Conservation (phyloP, 1,284 basidiomycete genomes). For the Exobasidium rhododendri region DNA sequence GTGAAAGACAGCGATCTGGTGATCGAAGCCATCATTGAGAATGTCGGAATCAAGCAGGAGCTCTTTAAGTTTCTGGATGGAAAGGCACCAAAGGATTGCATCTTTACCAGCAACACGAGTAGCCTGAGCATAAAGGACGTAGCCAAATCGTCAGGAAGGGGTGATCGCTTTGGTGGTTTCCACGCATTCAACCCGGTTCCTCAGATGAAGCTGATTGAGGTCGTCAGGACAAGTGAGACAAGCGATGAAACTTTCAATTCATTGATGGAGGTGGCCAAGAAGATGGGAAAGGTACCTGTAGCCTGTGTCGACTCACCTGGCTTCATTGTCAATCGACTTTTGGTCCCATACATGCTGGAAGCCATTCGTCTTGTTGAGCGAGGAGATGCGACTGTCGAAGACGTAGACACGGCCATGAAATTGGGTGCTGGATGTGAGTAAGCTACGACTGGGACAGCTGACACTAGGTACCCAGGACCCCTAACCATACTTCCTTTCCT, state of each 20-base stretch:
- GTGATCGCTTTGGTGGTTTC: constrained; percentile 56
- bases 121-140: constrained; percentile 61
- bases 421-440: constrained; percentile 61
- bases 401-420: constrained; percentile 64
- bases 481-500: neutral
- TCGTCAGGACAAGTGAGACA: constrained; percentile 60
- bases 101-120: constrained; percentile 64
- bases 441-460: neutral
- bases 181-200: constrained; percentile 60
- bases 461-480: neutral
- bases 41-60: constrained; percentile 61
- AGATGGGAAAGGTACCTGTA: constrained; percentile 62
- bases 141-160: constrained; percentile 52
- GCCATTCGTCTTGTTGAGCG: constrained; percentile 63
- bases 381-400: constrained; percentile 62
- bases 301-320: constrained; percentile 59
- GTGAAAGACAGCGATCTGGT: constrained; percentile 61
- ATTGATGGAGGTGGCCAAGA: constrained; percentile 58
- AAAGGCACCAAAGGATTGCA: constrained; percentile 58
- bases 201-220: constrained; percentile 63
- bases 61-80: constrained; percentile 61
- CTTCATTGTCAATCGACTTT: constrained; percentile 62
- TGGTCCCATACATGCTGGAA: constrained; percentile 62
- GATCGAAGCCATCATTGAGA: constrained; percentile 64
- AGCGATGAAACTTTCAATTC: constrained; percentile 58